phyloP scores from a whole-genome alignment of 495 filamentous ascomycete genomes.

The Aspergillus cavernicola region DNA sequence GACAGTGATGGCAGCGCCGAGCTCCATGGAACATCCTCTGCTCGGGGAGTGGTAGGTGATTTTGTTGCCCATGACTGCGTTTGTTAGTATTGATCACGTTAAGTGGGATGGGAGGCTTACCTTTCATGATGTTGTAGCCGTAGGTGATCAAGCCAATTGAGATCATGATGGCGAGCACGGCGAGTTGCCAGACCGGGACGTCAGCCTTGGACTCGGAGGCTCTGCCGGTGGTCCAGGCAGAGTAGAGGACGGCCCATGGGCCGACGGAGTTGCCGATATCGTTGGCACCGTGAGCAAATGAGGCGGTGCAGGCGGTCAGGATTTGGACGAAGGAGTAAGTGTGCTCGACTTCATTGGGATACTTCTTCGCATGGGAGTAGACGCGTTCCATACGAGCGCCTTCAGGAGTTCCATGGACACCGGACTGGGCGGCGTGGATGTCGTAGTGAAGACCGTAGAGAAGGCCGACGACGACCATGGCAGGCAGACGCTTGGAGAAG shows the following conservation, averaged over 20 bases:
- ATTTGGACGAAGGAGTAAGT: constrained; percentile 73
- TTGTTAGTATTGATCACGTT: constrained; percentile 20
- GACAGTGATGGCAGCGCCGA: constrained; percentile 64
- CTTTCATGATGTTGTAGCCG: constrained; percentile 69
- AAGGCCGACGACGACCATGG: constrained; percentile 48
- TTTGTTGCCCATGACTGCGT: constrained; percentile 59
- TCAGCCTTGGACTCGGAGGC: constrained; percentile 44
- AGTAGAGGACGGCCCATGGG: constrained; percentile 66
- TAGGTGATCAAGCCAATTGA: constrained; percentile 58
- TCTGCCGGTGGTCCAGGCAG: constrained; percentile 57
- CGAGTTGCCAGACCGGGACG: constrained; percentile 59
- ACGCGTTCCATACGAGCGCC: constrained; percentile 60
- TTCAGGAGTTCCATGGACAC: constrained; percentile 61
- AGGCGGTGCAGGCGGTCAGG: constrained; percentile 68
- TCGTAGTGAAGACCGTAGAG: constrained; percentile 71
- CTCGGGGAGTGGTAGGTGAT: constrained; percentile 64
- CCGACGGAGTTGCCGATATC: constrained; percentile 76
- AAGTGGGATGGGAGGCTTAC: constrained; percentile 21
- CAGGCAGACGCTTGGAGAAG: constrained; percentile 53
- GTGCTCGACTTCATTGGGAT: constrained; percentile 74
- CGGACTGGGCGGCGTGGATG: constrained; percentile 65
- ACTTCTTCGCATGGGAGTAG: constrained; percentile 57
- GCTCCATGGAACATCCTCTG: constrained; percentile 60
- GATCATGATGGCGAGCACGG: constrained; percentile 49
- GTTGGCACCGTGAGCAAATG: constrained; percentile 78